Base-by-base conservation (phyloP, 2,329 filamentous ascomycete genomes). In the Sphaceloma murrayae region DNA sequence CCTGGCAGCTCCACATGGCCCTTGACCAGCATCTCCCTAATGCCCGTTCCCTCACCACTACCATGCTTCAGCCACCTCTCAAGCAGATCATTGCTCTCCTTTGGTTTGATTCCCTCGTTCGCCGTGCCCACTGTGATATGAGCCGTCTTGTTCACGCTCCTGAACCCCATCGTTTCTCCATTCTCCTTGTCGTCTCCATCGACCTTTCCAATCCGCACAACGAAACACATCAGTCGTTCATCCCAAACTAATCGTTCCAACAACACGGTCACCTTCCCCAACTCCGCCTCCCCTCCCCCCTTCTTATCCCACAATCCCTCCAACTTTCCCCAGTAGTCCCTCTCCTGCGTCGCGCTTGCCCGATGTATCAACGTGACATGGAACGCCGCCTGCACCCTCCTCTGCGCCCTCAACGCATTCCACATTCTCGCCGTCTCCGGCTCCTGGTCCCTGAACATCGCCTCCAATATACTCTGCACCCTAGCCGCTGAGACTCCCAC, bases 311-410 rank as follows among this genome's bases (percentile, higher is more conserved):
- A 77, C 1, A 84, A 63, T n/a, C 72, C 65, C 4, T 59, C 61
- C 53, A 95, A 89, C 45, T 71, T 74, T 44, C 80, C 66, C 91
- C 91, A 98, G 44, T 89, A 68, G 6, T 80, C 74, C 0, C 79
- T 73, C 51, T 80, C 63, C 21, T 80, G 65, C 30, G 69, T 68
- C 7, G 76, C 67, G 2, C 67, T 40, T 8, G 80, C 78, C 34
- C 81, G 80, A 62, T 98, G 91, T 61, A 95, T 86, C 29, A 98
- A 74, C 0, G 91, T 98, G 47, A 98, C 85, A 60, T 98, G 91
- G 61, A 96, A 98, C 30, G 79, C 73, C n/a, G 73, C 59, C 62
- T 96, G 89, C 4, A 96, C 66, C 45, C 91, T 83, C 14, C 80
- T 74, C 2, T 72, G 74, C 53, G 82, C 73, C 60, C 82, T 75